phyloP scores from a whole-genome alignment of 805 yeast genomes.

The Lachancea meyersii region DNA sequence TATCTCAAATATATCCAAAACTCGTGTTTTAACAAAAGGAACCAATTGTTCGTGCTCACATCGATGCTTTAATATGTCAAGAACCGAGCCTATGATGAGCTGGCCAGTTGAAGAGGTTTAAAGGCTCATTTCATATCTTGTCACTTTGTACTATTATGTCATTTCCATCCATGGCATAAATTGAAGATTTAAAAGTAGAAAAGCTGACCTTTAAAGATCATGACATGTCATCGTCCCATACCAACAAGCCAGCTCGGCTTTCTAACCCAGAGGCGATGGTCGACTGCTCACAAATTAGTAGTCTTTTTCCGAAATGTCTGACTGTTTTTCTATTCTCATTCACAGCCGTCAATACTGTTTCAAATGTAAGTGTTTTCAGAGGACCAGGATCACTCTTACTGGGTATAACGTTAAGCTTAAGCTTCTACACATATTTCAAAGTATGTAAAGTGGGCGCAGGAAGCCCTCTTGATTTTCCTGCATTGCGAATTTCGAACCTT shows the following conservation, averaged over 20 bases:
- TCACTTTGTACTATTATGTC: not conserved
- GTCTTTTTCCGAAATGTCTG: slow-evolving; percentile 25
- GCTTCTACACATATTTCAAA: slow-evolving; percentile 45
- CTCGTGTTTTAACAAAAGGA: too few species aligned
- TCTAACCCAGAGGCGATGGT: not conserved
- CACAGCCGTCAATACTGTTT: slow-evolving; percentile 19
- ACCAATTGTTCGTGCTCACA: too few species aligned
- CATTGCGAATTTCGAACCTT: slow-evolving; percentile 33
- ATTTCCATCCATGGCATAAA: too few species aligned
- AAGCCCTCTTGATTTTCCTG: slow-evolving; percentile 53
- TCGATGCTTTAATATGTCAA: too few species aligned
- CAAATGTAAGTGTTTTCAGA: slow-evolving; percentile 15
- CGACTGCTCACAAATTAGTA: slow-evolving; percentile 4
- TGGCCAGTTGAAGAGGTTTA: not conserved
- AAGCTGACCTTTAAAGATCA: too few species aligned
- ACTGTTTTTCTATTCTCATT: slow-evolving; percentile 20
- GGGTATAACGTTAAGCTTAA: slow-evolving; percentile 7
- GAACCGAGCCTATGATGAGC: too few species aligned
- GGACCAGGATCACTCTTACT: slow-evolving; percentile 5
- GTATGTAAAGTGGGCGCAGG: slow-evolving; percentile 57
- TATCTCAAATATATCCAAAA: too few species aligned
- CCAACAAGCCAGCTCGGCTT: not conserved
- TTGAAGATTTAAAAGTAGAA: too few species aligned
- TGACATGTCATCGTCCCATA: too few species aligned
- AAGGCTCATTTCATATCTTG: not conserved